Evolutionary conservation across 2,329 filamentous ascomycete genomes (phyloP).

Genomic region (Penicillium hesseltinei): DNA sequence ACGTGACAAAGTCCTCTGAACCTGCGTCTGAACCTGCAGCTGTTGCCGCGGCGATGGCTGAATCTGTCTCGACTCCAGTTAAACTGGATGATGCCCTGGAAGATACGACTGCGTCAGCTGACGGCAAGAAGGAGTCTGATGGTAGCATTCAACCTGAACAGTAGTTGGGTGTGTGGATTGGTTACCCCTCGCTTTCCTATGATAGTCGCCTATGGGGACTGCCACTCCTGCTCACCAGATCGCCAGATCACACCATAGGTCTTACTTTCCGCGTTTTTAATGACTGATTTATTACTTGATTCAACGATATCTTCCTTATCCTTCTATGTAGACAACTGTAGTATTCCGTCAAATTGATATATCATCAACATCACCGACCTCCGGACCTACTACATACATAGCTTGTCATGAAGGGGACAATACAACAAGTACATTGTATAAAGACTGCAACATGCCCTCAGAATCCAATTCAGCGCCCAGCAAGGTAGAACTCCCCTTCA

Average conservation of each 20-base stretch:
- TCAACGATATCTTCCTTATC: neutral
- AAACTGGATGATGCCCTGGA: slow-evolving; percentile 25
- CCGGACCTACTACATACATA: neutral
- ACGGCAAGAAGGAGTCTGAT: slow-evolving; percentile 29
- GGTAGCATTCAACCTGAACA: slow-evolving; percentile 15
- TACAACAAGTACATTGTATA: neutral
- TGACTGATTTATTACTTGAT: neutral
- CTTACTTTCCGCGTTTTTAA: neutral
- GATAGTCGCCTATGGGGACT: neutral
- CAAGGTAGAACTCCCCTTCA: neutral
- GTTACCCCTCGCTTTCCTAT: neutral
- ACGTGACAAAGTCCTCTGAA: neutral
- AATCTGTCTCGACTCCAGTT: slow-evolving; percentile 7
- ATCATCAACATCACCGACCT: neutral
- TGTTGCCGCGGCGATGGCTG: neutral
- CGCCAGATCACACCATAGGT: neutral
- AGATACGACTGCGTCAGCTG: slow-evolving; percentile 24
- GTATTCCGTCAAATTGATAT: neutral
- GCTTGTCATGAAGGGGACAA: neutral
- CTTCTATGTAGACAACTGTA: neutral
- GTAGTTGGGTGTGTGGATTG: neutral
- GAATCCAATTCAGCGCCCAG: too few species aligned
- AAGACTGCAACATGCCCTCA: neutral
- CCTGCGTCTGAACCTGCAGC: neutral
- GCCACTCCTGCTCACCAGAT: neutral